Evolutionary conservation across 768 basidiomycete genomes (phyloP).

Genomic region (Agrocybe pediades): DNA sequence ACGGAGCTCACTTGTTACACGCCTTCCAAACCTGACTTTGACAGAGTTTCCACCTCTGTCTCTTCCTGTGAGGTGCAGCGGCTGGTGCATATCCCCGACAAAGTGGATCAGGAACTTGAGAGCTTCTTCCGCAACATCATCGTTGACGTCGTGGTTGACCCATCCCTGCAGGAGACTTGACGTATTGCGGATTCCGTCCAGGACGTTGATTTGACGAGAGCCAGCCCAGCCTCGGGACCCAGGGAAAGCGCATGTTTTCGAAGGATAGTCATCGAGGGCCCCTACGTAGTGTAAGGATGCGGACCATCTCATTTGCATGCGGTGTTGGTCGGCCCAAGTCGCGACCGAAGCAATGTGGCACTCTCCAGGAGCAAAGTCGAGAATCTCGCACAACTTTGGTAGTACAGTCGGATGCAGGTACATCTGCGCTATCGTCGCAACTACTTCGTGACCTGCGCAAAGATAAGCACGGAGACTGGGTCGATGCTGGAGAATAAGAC

Average conservation of each 20-base stretch:
- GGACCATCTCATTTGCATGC: constrained; percentile 69
- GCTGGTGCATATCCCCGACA: constrained; percentile 91
- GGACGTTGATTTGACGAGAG: constrained; percentile 55
- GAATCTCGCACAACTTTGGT: constrained; percentile 68
- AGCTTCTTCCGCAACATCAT: constrained; percentile 66
- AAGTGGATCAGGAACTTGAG: constrained; percentile 94
- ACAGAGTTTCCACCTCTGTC: constrained; percentile 86
- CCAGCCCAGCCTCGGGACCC: constrained; percentile 77
- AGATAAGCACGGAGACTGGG: neutral
- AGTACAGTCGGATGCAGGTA: constrained; percentile 78
- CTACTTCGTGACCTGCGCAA: constrained; percentile 81
- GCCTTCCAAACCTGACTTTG: constrained; percentile 72
- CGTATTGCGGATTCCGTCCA: constrained; percentile 79
- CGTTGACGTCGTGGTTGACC: constrained; percentile 29
- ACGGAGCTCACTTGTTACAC: constrained; percentile 61
- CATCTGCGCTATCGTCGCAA: constrained; percentile 93
- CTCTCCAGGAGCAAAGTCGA: constrained; percentile 40
- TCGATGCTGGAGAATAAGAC: neutral
- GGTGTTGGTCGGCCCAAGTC: constrained; percentile 83
- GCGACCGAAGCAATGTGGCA: constrained; percentile 87
- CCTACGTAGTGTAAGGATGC: constrained; percentile 76
- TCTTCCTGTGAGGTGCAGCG: constrained; percentile 87
- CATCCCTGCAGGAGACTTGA: constrained; percentile 62
- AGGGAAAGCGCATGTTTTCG: constrained; percentile 74
- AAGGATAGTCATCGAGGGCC: constrained; percentile 76